These are phyloP conservation scores for Umbellularia californica DNA, from an alignment of 164 flowering plant species.

Conservation along the genomic window DNA sequence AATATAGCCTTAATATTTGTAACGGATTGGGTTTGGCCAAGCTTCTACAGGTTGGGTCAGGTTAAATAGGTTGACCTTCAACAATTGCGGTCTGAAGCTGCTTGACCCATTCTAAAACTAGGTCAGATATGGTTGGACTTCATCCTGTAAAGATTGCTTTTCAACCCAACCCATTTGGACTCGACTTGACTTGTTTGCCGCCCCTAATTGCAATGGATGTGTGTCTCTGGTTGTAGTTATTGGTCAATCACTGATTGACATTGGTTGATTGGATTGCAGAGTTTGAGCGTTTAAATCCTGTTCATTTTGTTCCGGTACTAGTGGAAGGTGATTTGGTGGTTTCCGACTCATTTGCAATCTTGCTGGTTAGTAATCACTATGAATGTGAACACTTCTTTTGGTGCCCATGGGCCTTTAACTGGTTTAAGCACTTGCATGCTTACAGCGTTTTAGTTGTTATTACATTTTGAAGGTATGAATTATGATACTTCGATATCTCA, in stretches of 20 bases:
- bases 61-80: too few relatives aligned
- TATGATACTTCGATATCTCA: too few relatives aligned
- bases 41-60: too few relatives aligned
- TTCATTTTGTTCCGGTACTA: conserved; percentile 52
- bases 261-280: conserved; percentile 31
- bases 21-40: too few relatives aligned
- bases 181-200: too few relatives aligned
- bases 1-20: too few relatives aligned
- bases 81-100: too few relatives aligned
- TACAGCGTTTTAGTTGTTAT: background rate
- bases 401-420: background rate
- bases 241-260: background rate
- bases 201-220: background rate
- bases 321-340: conserved; percentile 59
- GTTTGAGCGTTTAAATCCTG: conserved; percentile 55
- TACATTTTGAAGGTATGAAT: too few relatives aligned
- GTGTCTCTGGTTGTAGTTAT: background rate
- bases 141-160: too few relatives aligned
- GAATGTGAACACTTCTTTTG: background rate
- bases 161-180: too few relatives aligned
- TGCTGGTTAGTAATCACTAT: conserved; percentile 38
- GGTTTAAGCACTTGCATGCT: background rate
- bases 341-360: conserved; percentile 61
- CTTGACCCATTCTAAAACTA: too few relatives aligned
- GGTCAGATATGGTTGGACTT: too few relatives aligned